These are phyloP conservation scores for Ogataea pilisensis DNA, from an alignment of 805 yeast species.

Conservation along the genomic window DNA sequence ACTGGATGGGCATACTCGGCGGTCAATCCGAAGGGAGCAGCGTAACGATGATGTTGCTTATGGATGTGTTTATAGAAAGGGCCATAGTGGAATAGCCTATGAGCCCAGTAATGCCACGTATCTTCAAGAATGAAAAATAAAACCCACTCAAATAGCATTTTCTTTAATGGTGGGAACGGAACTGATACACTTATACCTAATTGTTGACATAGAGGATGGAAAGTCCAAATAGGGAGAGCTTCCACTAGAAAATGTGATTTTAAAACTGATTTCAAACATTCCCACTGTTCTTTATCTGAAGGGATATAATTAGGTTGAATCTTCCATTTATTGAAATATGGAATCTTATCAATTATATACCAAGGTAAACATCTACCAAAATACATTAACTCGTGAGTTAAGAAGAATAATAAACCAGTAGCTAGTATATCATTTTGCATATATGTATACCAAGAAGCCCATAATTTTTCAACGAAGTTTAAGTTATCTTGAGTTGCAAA, in stretches of 20 bases:
- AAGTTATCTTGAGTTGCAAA: conserved; percentile 38
- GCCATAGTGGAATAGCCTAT: conserved; percentile 52
- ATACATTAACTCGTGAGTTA: conserved; percentile 53
- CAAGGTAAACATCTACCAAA: conserved; percentile 59
- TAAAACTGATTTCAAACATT: conserved; percentile 53
- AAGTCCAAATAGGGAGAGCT: conserved; percentile 59
- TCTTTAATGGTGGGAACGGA: conserved; percentile 46
- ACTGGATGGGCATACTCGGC: conserved; percentile 62
- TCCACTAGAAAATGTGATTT: conserved; percentile 55
- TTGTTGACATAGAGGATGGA: conserved; percentile 51
- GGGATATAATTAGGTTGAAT: conserved; percentile 52
- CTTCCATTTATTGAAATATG: conserved; percentile 49
- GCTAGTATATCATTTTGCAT: conserved; percentile 53
- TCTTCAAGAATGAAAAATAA: conserved; percentile 53
- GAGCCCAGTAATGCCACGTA: conserved; percentile 60
- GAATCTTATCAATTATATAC: conserved; percentile 50
- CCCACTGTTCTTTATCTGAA: conserved; percentile 56
- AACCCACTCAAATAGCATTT: conserved; percentile 42
- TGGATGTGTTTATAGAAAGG: conserved; percentile 54
- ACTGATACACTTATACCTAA: conserved; percentile 47
- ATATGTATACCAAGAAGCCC: conserved; percentile 55
- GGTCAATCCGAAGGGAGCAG: conserved; percentile 59
- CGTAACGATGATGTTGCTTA: conserved; percentile 57
- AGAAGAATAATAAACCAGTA: conserved; percentile 52
- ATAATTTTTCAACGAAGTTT: conserved; percentile 40